Evolutionary conservation across 306 rosid genomes (phyloP).

Genomic region (Trifolium repens): DNA sequence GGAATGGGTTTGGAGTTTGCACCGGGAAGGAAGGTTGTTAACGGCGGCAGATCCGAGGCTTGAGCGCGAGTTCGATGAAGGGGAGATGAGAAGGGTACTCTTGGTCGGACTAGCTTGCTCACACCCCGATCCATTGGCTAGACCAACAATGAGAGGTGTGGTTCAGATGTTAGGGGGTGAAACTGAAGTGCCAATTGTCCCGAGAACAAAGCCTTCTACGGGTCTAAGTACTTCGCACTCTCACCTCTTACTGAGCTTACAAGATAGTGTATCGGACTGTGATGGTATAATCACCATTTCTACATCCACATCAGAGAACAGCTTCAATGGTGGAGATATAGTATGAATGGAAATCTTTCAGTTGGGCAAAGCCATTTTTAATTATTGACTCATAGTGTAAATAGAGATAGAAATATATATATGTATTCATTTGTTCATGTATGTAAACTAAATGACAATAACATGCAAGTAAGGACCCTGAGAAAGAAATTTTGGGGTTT

Average conservation of each 20-base stretch:
- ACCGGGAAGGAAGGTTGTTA: conserved; percentile 71
- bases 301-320: conserved; percentile 68
- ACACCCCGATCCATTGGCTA: conserved; percentile 71
- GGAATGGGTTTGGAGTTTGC: conserved; percentile 97
- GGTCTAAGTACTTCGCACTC: conserved; percentile 78
- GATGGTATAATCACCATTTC: conserved; percentile 77
- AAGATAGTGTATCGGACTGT: conserved; percentile 89
- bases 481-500: conserved; percentile 36
- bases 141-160: conserved; percentile 87
- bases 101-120: conserved; percentile 86
- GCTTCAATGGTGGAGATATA: conserved; percentile 59
- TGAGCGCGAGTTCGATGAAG: conserved; percentile 64
- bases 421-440: conserved; percentile 56
- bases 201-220: conserved; percentile 70
- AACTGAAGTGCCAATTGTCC: conserved; percentile 82
- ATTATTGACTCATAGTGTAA: conserved; percentile 49
- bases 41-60: conserved; percentile 73
- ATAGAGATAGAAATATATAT: conserved; percentile 39
- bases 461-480: conserved; percentile 40
- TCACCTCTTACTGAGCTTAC: conserved; percentile 69
- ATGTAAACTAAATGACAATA: conserved; percentile 52
- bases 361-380: conserved; percentile 27
- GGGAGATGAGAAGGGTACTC: conserved; percentile 70
- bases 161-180: conserved; percentile 92
- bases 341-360: conserved; percentile 52